Base-by-base conservation (phyloP, 1,284 basidiomycete genomes). In the Naganishia liquefaciens region DNA sequence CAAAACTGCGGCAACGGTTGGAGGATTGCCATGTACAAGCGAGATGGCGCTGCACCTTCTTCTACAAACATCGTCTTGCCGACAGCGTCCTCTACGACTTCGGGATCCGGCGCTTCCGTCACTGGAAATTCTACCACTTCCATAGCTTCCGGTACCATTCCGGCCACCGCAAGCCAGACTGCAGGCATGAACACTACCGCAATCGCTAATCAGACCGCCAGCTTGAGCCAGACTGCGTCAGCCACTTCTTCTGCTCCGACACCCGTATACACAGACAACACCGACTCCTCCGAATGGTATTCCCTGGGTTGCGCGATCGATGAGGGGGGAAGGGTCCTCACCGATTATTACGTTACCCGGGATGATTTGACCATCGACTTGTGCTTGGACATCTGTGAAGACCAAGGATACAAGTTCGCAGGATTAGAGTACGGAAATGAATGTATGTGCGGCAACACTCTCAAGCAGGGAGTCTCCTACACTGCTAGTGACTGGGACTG, bases 371-470 rank as follows among this genome's bases (percentile, higher is more conserved):
- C 76, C 40, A 66, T 74, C 60, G 74, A 76, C 68, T 64, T 54
- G 40, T 80, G 79, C 66, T 68, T 76, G 19, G 64, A 70, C 6
- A 64, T 67, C 17, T 79, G 78, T 66, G 72, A 74, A 44, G 69
- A 70, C 55, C 64, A 64, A 49, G 75, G 75, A 1, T 80, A 73
- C 72, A 69, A 66, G 17, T 77, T 71, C 53, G 76, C 76, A 40
- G 78, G 77, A 63, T 68, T 77, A 21, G 72, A 79, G 68, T 76
- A 69, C 62, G 73, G 73, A n/a, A 58, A 71, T 42, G 72, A 79
- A 60, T 78, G 77, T 67, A 76, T 73, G 69, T 79, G 77, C 62
- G 72, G 72, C 28, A 70, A 68, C 67, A 50, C 69, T 15, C 40
- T 74, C 25, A 65, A 68, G 23, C 28, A 55, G 2, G 43, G 54